These are phyloP conservation scores for Erodium moschatum DNA, from an alignment of 441 rosid genomes.

Conservation along the genomic window DNA sequence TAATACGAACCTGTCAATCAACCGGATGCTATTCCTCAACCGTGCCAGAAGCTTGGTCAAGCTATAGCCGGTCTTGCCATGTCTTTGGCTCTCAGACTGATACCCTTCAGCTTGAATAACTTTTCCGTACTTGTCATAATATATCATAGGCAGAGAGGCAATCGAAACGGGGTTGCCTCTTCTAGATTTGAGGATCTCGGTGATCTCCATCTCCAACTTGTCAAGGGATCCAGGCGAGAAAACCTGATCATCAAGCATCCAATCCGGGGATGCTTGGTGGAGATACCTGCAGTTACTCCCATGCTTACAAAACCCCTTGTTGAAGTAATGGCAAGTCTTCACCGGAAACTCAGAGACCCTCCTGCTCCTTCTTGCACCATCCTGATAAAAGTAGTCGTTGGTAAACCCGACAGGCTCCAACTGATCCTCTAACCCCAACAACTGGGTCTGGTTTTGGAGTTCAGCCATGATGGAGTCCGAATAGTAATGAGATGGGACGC, in stretches of 20 bases:
- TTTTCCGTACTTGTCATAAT: constrained; percentile 67
- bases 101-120: constrained; percentile 91
- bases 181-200: constrained; percentile 60
- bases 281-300: constrained; percentile 73
- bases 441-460: constrained; percentile 40
- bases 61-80: constrained; percentile 87
- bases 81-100: constrained; percentile 92
- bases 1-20: constrained; percentile 59
- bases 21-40: constrained; percentile 58
- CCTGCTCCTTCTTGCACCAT: constrained; percentile 41
- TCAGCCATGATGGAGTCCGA: constrained; percentile 27
- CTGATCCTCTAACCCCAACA: constrained; percentile 42
- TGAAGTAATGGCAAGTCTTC: constrained; percentile 73
- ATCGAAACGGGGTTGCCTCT: constrained; percentile 78
- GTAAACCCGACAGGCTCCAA: constrained; percentile 40
- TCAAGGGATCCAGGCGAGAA: constrained; percentile 58
- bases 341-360: constrained; percentile 70
- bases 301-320: constrained; percentile 78
- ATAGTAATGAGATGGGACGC: constrained; percentile 26
- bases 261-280: constrained; percentile 52
- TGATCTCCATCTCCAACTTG: constrained; percentile 66
- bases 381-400: constrained; percentile 36
- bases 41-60: constrained; percentile 85
- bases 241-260: constrained; percentile 52
- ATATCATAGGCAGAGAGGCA: constrained; percentile 84